Evolutionary conservation across 257 asterid species (phyloP), one percentile per base, ranked within the genome.

Genomic region (Fraxinus pennsylvanica): DNA sequence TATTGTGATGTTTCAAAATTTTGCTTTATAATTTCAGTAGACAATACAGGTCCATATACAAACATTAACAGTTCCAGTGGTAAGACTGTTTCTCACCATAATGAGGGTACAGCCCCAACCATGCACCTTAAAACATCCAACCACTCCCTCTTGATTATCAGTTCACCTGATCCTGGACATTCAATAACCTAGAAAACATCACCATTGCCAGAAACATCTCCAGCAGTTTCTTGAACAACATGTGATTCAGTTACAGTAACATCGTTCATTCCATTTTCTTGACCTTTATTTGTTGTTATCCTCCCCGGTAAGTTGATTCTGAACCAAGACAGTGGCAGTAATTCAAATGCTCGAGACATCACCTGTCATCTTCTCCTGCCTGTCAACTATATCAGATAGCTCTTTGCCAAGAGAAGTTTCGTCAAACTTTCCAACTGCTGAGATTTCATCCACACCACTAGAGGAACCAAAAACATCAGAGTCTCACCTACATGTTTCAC

Each of bases 311-410:
- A 35, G 33, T 41, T n/a, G 29, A 22, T 17, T 39, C 33, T 25
- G 4, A n/a, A 22, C 52, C 30, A 70, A 38, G 52, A 0, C 36
- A 27, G 4, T 25, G 35, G 35, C 1, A 47, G 2, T 32, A 63
- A n/a, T 15, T 12, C 33, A 66, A 43, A 12, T 41, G 54, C 29
- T 65, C 30, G 47, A 6, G 65, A 43, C 77, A 61, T 74, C 77
- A 3, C 22, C 33, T 36, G 32, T 47, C 22, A 61, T 10, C 22
- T 50, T 33, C 52, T 54, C 71, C 22, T 52, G 82, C 57, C 12
- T 74, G 14, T 80, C 74, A 19, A 72, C 36, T 15, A 43, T 13
- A 47, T 30, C 79, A 29, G 79, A 19, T 21, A 15, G 9, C 74
- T 70, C 10, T 17, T 71, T 19, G 25, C 12, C 52, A 32, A 22